A percentile compares a stretch with the other conserved stretches of the same genome.
phyloP scores from a whole-genome alignment of 129 eudicot genomes.

The Cynara cardunculus region DNA sequence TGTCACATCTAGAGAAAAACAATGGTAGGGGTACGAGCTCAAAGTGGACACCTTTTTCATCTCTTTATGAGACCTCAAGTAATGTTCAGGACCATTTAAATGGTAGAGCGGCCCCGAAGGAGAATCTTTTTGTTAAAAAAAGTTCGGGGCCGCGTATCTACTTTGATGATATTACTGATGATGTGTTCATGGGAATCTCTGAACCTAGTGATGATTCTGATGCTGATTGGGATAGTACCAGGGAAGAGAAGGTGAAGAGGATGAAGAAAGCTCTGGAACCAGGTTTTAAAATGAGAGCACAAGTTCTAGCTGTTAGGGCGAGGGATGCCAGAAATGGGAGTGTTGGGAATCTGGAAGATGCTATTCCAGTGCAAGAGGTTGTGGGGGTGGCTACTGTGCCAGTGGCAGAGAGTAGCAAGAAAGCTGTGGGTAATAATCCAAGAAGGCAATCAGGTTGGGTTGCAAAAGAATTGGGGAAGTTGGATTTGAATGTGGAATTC shows the following conservation, averaged over 20 bases:
- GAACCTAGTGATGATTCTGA: conserved; percentile 68
- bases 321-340: conserved; percentile 24
- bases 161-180: conserved; percentile 63
- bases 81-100: conserved; percentile 19
- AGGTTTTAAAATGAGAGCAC: conserved; percentile 15
- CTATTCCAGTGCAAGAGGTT: conserved; percentile 20
- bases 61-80: conserved; percentile 51
- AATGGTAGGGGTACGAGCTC: conserved; percentile 27
- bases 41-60: conserved; percentile 75
- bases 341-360: conserved; percentile 27
- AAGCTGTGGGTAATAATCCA: conserved; percentile 31
- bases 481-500: conserved; percentile 86
- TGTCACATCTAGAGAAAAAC: conserved; percentile 42
- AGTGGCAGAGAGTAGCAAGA: conserved; percentile 35
- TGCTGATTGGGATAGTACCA: conserved; percentile 47
- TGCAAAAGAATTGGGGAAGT: conserved; percentile 62
- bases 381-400: conserved; percentile 22
- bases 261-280: conserved; percentile 14
- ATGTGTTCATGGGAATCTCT: conserved; percentile 42
- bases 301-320: conserved; percentile 16
- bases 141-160: conserved; percentile 51
- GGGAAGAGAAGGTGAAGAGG: conserved; percentile 33
- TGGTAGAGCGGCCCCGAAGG: conserved; percentile 21
- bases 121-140: conserved; percentile 6
- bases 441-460: conserved; percentile 60